Evolutionary conservation across 2,329 filamentous ascomycete species (phyloP).

Genomic region (Plectosphaerella cucumerina): DNA sequence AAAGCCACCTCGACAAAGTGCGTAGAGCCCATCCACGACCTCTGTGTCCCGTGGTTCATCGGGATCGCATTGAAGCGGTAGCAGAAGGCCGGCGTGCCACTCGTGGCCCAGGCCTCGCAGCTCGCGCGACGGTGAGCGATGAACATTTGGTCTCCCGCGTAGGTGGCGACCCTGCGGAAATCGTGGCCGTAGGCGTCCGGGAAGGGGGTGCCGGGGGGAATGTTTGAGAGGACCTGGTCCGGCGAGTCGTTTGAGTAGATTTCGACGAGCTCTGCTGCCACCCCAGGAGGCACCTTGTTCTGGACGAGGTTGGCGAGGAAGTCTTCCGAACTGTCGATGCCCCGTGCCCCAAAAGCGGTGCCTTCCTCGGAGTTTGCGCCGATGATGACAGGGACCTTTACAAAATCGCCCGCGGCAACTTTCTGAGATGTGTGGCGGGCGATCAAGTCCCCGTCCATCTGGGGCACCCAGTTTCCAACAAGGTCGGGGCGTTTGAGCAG

Average conservation of each 20-base stretch:
- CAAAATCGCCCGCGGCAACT: slow-evolving; percentile 53
- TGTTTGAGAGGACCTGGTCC: slow-evolving; percentile 40
- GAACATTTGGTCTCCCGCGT: slow-evolving; percentile 49
- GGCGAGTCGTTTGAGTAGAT: slow-evolving; percentile 50
- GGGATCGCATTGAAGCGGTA: slow-evolving; percentile 37
- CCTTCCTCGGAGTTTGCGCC: slow-evolving; percentile 65
- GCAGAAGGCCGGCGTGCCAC: slow-evolving; percentile 48
- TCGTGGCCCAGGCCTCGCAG: slow-evolving; percentile 45
- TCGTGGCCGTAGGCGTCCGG: slow-evolving; percentile 30
- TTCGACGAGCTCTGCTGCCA: slow-evolving; percentile 28
- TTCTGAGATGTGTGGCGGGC: slow-evolving; percentile 41
- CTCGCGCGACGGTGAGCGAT: slow-evolving; percentile 50
- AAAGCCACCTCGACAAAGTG: background rate
- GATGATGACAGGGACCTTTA: slow-evolving; percentile 58
- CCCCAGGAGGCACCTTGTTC: slow-evolving; percentile 14
- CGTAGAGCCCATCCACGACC: too few relatives aligned
- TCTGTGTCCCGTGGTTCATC: too few relatives aligned
- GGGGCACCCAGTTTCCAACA: too few relatives aligned
- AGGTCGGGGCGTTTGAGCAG: slow-evolving; percentile 15
- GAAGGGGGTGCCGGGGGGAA: slow-evolving; percentile 25
- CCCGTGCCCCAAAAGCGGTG: slow-evolving; percentile 45
- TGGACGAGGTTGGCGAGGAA: slow-evolving; percentile 36
- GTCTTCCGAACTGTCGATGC: slow-evolving; percentile 50
- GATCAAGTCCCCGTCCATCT: slow-evolving; percentile 36
- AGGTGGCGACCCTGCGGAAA: slow-evolving; percentile 52